Percentiles rank a stretch among this genome's conserved stretches.
phyloP scores from a whole-genome alignment of 139 green algal genomes.

The Prasinococcaceae sp. region DNA sequence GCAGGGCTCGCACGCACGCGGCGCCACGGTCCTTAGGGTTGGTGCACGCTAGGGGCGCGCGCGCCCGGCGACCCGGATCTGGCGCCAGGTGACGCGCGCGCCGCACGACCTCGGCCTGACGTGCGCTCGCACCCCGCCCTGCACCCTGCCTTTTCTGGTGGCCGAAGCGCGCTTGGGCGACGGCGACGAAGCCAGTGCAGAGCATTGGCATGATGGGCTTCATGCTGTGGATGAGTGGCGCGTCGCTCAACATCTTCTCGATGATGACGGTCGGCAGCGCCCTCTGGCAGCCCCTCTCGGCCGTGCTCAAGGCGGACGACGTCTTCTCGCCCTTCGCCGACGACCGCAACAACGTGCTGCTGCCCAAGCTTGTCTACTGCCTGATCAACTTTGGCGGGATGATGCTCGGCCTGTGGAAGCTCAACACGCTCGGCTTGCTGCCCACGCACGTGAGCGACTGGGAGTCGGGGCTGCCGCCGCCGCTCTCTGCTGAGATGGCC shows the following conservation, averaged over 20 bases:
- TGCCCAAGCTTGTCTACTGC: conserved; percentile 60
- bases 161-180: conserved; percentile 17
- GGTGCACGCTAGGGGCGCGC: too few relatives aligned
- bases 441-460: conserved; percentile 74
- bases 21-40: too few relatives aligned
- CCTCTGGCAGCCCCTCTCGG: conserved; percentile 55
- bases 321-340: conserved; percentile 46
- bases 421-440: conserved; percentile 78
- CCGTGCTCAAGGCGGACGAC: conserved; percentile 52
- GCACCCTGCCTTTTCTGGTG: too few relatives aligned
- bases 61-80: too few relatives aligned
- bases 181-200: conserved; percentile 20
- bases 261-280: conserved; percentile 75
- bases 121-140: too few relatives aligned
- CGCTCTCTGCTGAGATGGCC: too few relatives aligned
- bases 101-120: too few relatives aligned
- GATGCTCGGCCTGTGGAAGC: conserved; percentile 63
- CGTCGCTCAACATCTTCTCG: conserved; percentile 76
- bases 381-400: conserved; percentile 53
- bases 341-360: conserved; percentile 43
- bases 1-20: too few relatives aligned
- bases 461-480: conserved; percentile 26
- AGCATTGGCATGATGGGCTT: conserved; percentile 67
- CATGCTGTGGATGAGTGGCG: conserved; percentile 93
- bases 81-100: too few relatives aligned